Base-by-base conservation (phyloP, 2,329 filamentous ascomycete species). In the Penicillium brevicompactum region DNA sequence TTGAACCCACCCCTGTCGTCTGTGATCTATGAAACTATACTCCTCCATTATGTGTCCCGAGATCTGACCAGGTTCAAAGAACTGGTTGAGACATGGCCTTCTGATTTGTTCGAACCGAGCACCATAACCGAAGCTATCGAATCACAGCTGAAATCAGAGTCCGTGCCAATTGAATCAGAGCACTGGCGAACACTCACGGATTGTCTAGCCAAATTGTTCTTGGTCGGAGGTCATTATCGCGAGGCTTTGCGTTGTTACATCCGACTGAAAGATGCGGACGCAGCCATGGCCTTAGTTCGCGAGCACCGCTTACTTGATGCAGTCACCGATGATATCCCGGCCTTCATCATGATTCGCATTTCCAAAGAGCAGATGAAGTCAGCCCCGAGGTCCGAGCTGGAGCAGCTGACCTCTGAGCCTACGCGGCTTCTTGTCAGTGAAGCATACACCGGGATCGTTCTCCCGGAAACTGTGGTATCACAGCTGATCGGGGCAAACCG, bases 151-250 rank as follows among this genome's bases (percentile, higher is more conserved):
- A 87, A 87, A 43, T 89, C 86, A 54, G 85, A 87, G 10, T 87
- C 92, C 66, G 84, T 92, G 3, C 82, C 83, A 2, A 87, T 92
- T 69, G 89, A 92, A 61, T 90, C 87, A 46, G 78, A 92, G 51
- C 92, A 97, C 67, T 97, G 93, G 93, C 85, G 86, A 22, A 89
- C 95, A 56, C 83, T 99, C n/a, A 87, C 92, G 77, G 91, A 92
- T 68, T 87, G 89, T 56, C 79, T 99, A 34, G 93, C 91, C 0
- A 91, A 87, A 67, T 79, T 99, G 14, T 91, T 93, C 68, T 85
- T 97, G 53, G 89, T 90, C 8, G 89, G 87, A 62, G 90, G 91
- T 0, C 87, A 90, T 53, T 87, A 90, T 60, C 84, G 89, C 52
- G 92, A 97, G 68, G 93, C 95, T 1, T 78, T 99, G 43, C 87